phyloP scores from a whole-genome alignment of 768 basidiomycete genomes.

The Termitomyces titanicus region DNA sequence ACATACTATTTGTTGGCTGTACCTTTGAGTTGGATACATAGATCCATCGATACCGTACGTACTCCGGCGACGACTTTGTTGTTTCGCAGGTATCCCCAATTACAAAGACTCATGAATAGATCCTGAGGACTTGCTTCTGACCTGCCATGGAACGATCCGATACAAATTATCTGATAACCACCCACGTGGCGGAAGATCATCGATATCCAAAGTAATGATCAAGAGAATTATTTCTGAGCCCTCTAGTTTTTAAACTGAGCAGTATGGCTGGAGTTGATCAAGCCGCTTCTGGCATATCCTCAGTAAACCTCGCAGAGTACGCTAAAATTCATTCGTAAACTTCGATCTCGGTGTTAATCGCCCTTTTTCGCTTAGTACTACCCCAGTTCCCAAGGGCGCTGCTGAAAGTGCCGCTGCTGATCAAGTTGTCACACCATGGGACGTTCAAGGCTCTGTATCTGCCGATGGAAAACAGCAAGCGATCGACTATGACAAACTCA shows the following conservation, averaged over 20 bases:
- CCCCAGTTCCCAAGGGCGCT: background rate
- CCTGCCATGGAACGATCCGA: background rate
- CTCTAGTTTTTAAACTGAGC: background rate
- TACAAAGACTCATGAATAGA: background rate
- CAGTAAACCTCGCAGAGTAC: slow-evolving; percentile 4
- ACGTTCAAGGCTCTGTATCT: slow-evolving; percentile 89
- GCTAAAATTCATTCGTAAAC: background rate
- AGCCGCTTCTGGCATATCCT: slow-evolving; percentile 1
- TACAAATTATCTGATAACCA: slow-evolving; percentile 14
- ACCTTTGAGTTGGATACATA: background rate
- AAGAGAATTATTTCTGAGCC: background rate
- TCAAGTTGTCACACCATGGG: slow-evolving; percentile 96
- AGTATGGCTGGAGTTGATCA: slow-evolving; percentile 6
- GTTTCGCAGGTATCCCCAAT: background rate
- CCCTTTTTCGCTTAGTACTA: background rate
- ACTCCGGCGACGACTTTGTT: background rate
- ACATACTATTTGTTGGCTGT: no score
- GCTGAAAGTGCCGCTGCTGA: slow-evolving; percentile 24
- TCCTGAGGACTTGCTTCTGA: background rate
- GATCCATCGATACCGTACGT: background rate
- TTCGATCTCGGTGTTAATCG: background rate
- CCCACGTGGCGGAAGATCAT: slow-evolving; percentile 12
- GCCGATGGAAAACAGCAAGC: slow-evolving; percentile 86
- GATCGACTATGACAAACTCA: slow-evolving; percentile 96
- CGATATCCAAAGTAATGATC: background rate